Evolutionary conservation across 208 protist species (phyloP).

Genomic region (Borovskyia barvae): DNA sequence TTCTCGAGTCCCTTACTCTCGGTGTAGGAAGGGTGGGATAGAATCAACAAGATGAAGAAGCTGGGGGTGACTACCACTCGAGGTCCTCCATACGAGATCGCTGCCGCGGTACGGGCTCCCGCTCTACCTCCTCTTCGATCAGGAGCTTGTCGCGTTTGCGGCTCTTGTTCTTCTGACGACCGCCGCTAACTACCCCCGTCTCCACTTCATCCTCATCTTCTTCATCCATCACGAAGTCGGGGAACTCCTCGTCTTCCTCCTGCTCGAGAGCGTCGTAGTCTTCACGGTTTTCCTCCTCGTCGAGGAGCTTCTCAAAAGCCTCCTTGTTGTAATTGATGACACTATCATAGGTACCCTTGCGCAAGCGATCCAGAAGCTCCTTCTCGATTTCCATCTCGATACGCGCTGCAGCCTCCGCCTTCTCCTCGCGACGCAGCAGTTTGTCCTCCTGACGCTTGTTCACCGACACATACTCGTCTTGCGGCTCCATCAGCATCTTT

Average conservation of each 20-base stretch:
- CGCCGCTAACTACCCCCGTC: conserved; percentile 22
- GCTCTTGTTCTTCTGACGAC: conserved; percentile 18
- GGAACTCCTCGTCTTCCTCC: conserved; percentile 84
- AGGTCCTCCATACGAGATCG: conserved; percentile 56
- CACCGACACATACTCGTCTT: conserved; percentile 95
- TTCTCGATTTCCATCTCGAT: conserved; percentile 97
- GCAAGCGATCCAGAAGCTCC: conserved; percentile 96
- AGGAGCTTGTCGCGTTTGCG: conserved; percentile 65
- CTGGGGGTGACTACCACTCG: conserved; percentile 60
- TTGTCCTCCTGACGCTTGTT: conserved; percentile 97
- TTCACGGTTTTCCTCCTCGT: conserved; percentile 82
- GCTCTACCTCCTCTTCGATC: conserved; percentile 87
- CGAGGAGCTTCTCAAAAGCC: conserved; percentile 84
- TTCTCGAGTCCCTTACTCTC: no score
- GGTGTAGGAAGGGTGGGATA: background rate
- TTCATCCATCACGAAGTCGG: conserved; percentile 90
- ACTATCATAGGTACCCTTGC: conserved; percentile 91
- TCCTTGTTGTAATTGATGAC: conserved; percentile 91
- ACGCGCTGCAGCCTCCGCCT: conserved; percentile 96
- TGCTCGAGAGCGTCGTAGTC: conserved; percentile 75
- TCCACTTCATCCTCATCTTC: conserved; percentile 74
- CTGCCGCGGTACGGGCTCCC: conserved; percentile 43
- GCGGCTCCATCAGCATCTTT: conserved; percentile 92
- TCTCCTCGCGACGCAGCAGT: conserved; percentile 93
- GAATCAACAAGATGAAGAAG: background rate